Conservation (phyloP, 139 green algal genomes). For the Asterochloris erici region DNA sequence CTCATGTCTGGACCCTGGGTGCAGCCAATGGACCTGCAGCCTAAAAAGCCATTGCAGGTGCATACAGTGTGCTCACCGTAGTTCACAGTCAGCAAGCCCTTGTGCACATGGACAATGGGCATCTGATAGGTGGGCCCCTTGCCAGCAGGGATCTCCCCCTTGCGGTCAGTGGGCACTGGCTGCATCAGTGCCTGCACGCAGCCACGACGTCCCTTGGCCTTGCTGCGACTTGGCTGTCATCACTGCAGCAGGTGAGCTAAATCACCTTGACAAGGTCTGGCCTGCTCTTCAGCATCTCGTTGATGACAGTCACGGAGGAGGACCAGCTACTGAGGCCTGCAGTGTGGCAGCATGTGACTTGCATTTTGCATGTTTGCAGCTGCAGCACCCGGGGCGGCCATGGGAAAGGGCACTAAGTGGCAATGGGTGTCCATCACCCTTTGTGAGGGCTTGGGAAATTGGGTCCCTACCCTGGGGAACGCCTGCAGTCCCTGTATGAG, state of each 20-base stretch:
- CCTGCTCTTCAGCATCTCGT: conserved; percentile 44
- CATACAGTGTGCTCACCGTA: conserved; percentile 19
- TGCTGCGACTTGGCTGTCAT: not conserved
- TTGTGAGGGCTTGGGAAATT: not conserved
- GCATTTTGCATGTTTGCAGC: too few species aligned
- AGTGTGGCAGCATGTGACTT: not conserved
- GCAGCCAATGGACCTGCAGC: too few species aligned
- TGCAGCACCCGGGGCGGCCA: too few species aligned
- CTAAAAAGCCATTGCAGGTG: too few species aligned
- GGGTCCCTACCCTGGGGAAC: not conserved
- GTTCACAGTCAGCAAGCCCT: conserved; percentile 44
- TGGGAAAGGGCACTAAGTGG: too few species aligned
- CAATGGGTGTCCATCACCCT: too few species aligned
- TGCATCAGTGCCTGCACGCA: conserved; percentile 15
- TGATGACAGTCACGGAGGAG: conserved; percentile 42
- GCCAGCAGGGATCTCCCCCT: conserved; percentile 43
- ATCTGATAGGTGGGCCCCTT: conserved; percentile 49
- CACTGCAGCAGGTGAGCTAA: not conserved
- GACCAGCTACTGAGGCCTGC: conserved; percentile 50
- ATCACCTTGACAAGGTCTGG: conserved; percentile 30
- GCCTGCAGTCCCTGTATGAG: not conserved
- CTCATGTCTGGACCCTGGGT: too few species aligned
- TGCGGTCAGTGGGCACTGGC: conserved; percentile 16
- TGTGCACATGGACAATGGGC: conserved; percentile 42
- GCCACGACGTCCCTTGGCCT: not conserved